phyloP scores from a whole-genome alignment of 116 monocot species.

The Trichopus zeylanicus region DNA sequence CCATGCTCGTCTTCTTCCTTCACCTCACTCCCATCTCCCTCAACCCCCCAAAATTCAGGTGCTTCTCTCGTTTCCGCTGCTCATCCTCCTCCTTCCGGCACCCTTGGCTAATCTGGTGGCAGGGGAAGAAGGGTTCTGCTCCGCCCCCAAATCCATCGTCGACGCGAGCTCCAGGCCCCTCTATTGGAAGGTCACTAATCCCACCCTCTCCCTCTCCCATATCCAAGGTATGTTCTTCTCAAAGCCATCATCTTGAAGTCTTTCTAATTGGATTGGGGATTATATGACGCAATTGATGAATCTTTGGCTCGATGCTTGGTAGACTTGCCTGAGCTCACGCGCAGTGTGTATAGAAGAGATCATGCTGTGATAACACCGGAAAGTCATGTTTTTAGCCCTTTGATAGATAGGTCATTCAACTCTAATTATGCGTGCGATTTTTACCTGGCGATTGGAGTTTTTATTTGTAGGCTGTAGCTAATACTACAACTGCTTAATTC shows the following conservation, averaged over 20 bases:
- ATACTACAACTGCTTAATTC: no score
- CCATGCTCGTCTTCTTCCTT: no score
- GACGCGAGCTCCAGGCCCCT: slow-evolving; percentile 23
- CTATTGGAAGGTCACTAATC: slow-evolving; percentile 81
- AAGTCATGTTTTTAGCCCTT: slow-evolving; percentile 78
- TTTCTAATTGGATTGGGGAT: not conserved
- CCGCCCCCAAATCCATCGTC: slow-evolving; percentile 2
- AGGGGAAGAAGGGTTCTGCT: slow-evolving; percentile 47
- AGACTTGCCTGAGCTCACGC: slow-evolving; percentile 92
- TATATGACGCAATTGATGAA: not conserved
- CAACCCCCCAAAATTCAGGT: not conserved
- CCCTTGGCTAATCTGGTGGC: not conserved
- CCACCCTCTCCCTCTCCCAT: slow-evolving; percentile 68
- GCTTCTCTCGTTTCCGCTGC: not conserved
- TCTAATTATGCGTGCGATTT: not conserved
- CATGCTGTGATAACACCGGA: slow-evolving; percentile 87
- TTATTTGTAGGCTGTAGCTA: no score
- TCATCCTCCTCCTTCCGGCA: not conserved
- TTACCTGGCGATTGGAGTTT: no score
- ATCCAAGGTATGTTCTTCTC: slow-evolving; percentile 74
- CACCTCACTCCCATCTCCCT: no score
- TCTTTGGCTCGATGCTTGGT: slow-evolving; percentile 3
- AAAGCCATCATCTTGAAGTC: no score
- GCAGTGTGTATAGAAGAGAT: slow-evolving; percentile 71
- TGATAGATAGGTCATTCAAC: slow-evolving; percentile 59